Evolutionary conservation across 306 rosid species (phyloP).

Genomic region (Vigna mungo): DNA sequence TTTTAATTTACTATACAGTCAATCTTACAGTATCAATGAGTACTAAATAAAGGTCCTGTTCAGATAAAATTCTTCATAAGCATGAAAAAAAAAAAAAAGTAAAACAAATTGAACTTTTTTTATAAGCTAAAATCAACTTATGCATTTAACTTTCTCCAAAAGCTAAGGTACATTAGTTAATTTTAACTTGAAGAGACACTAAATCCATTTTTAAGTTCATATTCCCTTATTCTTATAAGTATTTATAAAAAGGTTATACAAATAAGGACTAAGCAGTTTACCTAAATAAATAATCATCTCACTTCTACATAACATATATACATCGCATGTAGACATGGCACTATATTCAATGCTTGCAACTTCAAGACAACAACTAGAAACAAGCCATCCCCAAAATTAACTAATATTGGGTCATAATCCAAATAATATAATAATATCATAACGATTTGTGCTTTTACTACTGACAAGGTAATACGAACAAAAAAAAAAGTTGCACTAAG

Average conservation of each 20-base stretch:
- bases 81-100: neutral
- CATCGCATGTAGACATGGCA: slow-evolving; percentile 13
- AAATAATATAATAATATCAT: slow-evolving; percentile 11
- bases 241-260: neutral
- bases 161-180: neutral
- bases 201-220: neutral
- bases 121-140: neutral
- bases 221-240: neutral
- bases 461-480: neutral
- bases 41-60: neutral
- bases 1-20: neutral
- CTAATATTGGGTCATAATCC: slow-evolving; percentile 6
- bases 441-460: neutral
- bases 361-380: slow-evolving; percentile 38
- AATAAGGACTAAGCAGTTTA: neutral
- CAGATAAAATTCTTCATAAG: neutral
- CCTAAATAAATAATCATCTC: neutral
- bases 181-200: neutral
- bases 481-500: neutral
- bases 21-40: neutral
- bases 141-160: neutral
- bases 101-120: neutral
- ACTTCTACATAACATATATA: neutral
- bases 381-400: slow-evolving; percentile 34
- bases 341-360: slow-evolving; percentile 21